These are phyloP conservation scores for Euphrasia confusa DNA, from an alignment of 257 asterid genomes.

Conservation along the genomic window DNA sequence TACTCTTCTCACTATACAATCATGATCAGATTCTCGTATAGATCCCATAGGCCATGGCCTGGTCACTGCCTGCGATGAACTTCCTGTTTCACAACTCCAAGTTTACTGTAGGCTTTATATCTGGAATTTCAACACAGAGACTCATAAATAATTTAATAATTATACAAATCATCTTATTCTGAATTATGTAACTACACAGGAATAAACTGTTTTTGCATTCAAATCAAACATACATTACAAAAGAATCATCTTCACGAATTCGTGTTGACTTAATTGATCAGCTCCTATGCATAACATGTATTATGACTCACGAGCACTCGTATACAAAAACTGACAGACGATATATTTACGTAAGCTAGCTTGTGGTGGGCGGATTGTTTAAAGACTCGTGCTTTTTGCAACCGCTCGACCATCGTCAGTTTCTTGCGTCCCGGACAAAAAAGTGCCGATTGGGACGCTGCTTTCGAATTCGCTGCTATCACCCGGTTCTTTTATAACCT, in stretches of 20 bases:
- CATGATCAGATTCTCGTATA: too few relatives aligned
- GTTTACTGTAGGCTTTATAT: too few relatives aligned
- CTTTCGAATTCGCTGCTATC: conserved; percentile 92
- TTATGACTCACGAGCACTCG: neutral
- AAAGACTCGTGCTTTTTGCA: conserved; percentile 18
- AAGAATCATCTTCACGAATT: neutral
- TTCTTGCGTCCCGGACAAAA: conserved; percentile 58
- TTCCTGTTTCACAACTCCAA: too few relatives aligned
- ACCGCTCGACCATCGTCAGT: conserved; percentile 51
- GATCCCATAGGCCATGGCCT: too few relatives aligned
- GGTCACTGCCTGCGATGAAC: too few relatives aligned
- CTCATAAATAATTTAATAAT: too few relatives aligned
- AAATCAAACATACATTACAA: neutral
- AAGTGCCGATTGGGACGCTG: conserved; percentile 51
- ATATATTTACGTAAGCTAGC: neutral
- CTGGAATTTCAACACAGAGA: too few relatives aligned
- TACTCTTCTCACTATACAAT: too few relatives aligned
- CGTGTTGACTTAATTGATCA: neutral
- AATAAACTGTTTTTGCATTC: neutral
- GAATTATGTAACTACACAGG: too few relatives aligned
- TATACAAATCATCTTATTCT: too few relatives aligned
- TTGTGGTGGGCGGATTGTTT: neutral
- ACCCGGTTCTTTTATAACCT: conserved; percentile 51
- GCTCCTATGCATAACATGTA: neutral
- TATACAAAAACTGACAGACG: neutral